Evolutionary conservation across 345 rosid genomes (phyloP), one percentile per base, ranked within the genome.

Genomic region (Durio zibethinus): DNA sequence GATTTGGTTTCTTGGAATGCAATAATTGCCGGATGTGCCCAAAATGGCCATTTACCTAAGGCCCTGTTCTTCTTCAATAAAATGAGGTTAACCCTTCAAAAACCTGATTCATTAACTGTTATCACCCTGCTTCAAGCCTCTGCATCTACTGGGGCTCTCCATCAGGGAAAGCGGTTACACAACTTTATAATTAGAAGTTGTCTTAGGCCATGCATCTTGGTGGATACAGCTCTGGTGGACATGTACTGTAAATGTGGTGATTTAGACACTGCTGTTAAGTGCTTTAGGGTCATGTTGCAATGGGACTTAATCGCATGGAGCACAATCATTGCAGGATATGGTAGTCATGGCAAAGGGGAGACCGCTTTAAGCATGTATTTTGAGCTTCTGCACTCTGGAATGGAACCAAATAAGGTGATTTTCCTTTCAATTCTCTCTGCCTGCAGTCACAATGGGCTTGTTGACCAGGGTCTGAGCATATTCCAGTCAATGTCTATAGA

Each of bases 1-100:
- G 91, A 92, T 80, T 72, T 85, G 72, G 86, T 94, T 64, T 89
- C 98, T 2, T 92, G 98, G 98, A 94, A 94, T 80, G 93, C 98
- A 27, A 74, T 92, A 53, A 88, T 91, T 70, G 80, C 91, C 0
- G 98, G 93, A 60, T 85, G 85, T 87, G 91, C 89, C 29, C 91
- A 88, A 72, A 87, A 84, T 74, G 92, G 89, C 52, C 75, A 90
- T 75, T 80, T 90, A 78, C 50, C 73, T 12, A 79, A 85, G 60
- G 88, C 92, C 35, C 74, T 91, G 80, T 78, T 80, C 20, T 80
- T 84, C 66, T 91, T 94, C 76, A 79, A 54, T 57, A 83, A 85
- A 76, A 91, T 89, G 85, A 86, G 82, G 77, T 76, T 31, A 73
- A 74, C 77, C 60, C 16, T n/a, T 78, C 86, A 84, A 69, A 80